phyloP scores from a whole-genome alignment of 2,329 filamentous ascomycete species.

The Epichloe glyceriae region DNA sequence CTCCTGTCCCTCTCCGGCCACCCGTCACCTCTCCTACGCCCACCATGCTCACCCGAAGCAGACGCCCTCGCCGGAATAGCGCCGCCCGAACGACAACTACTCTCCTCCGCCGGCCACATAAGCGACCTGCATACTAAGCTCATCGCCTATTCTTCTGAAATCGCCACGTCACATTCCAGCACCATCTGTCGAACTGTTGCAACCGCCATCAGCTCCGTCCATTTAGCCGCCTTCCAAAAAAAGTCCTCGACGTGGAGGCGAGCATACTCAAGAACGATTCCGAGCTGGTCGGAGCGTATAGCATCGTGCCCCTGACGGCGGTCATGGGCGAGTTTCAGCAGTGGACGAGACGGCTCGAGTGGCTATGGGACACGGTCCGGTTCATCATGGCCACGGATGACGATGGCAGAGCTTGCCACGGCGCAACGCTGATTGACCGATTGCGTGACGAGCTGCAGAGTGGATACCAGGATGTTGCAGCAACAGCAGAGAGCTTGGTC shows the following conservation, averaged over 20 bases:
- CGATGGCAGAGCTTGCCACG: constrained; percentile 38
- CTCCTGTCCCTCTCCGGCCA: constrained; percentile 92
- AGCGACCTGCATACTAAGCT: constrained; percentile 67
- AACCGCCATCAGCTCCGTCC: constrained; percentile 58
- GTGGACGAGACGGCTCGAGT: constrained; percentile 75
- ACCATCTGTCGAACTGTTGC: constrained; percentile 81
- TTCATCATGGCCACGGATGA: constrained; percentile 45
- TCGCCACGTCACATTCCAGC: constrained; percentile 60
- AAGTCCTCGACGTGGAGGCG: constrained; percentile 73
- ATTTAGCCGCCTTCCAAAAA: constrained; percentile 71
- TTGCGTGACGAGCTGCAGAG: constrained; percentile 68
- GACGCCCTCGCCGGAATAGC: constrained; percentile 43
- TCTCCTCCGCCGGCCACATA: constrained; percentile 63
- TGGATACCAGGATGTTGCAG: constrained; percentile 76
- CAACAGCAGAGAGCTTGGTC: constrained; percentile 60
- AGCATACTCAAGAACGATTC: constrained; percentile 66
- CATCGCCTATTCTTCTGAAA: constrained; percentile 50
- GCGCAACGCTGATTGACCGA: constrained; percentile 63
- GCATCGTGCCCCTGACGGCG: constrained; percentile 81
- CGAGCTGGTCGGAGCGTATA: constrained; percentile 74
- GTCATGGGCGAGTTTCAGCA: constrained; percentile 75
- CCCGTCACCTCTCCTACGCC: constrained; percentile 70
- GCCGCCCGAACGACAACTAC: constrained; percentile 69
- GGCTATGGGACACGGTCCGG: constrained; percentile 63
- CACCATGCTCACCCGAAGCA: constrained; percentile 31